A percentile compares a stretch with the other conserved stretches of the same genome.
These are phyloP conservation scores for Acacia melanoxylon DNA, from an alignment of 306 rosid genomes.

Conservation along the genomic window DNA sequence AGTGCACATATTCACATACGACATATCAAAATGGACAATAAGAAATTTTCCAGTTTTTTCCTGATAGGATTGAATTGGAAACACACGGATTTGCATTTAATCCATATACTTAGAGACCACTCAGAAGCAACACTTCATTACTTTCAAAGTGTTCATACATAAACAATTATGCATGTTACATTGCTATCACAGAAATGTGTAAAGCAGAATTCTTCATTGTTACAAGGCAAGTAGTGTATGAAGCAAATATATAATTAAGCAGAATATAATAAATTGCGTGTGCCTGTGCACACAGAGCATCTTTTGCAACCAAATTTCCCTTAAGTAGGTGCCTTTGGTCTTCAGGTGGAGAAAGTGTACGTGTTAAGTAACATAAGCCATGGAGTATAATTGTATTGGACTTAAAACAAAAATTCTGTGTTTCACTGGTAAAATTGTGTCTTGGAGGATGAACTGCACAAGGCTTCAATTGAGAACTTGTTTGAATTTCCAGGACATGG, in stretches of 20 bases:
- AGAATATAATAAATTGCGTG: neutral
- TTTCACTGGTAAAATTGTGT: constrained; percentile 14
- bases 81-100: no score
- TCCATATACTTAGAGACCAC: neutral
- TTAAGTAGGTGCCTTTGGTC: neutral
- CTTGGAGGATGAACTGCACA: constrained; percentile 44
- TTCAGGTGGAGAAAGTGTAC: neutral
- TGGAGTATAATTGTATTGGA: neutral
- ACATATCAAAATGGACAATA: neutral
- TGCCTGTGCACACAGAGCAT: constrained; percentile 38
- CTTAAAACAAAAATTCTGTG: neutral
- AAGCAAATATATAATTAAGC: constrained; percentile 21
- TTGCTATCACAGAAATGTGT: constrained; percentile 7
- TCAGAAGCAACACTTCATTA: neutral
- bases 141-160: constrained; percentile 32
- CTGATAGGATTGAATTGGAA: no score
- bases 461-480: constrained; percentile 59
- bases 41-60: neutral
- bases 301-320: constrained; percentile 31
- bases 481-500: constrained; percentile 57
- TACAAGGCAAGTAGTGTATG: constrained; percentile 33
- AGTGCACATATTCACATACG: neutral
- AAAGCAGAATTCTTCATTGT: constrained; percentile 22
- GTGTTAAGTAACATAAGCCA: constrained; percentile 7
- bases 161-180: neutral